These are phyloP conservation scores for Podospora comata DNA, from an alignment of 495 filamentous ascomycete species.

Conservation along the genomic window DNA sequence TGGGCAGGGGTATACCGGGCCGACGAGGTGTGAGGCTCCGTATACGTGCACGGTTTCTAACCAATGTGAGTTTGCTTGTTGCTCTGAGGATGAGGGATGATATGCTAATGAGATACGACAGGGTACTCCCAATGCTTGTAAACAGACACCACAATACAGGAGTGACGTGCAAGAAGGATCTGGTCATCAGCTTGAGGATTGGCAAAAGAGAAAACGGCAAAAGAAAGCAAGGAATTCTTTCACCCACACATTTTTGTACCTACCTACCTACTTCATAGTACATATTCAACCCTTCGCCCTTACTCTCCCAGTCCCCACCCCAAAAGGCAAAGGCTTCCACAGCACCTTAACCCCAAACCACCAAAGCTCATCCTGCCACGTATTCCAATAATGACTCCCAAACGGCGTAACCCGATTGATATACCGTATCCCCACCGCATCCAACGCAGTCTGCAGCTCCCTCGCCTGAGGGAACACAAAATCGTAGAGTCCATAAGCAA, in stretches of 20 bases:
- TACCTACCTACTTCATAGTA: not conserved
- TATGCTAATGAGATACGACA: not conserved
- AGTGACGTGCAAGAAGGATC: not conserved
- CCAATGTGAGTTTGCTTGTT: conserved; percentile 4
- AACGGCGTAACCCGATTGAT: conserved; percentile 30
- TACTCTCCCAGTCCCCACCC: not conserved
- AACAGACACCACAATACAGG: no score
- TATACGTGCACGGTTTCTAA: conserved; percentile 24
- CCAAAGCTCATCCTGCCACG: conserved; percentile 38
- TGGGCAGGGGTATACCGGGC: conserved; percentile 21
- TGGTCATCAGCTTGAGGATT: no score
- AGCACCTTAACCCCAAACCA: conserved; percentile 34
- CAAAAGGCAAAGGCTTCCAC: conserved; percentile 29
- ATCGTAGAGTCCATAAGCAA: conserved; percentile 34
- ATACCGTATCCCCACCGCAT: conserved; percentile 18
- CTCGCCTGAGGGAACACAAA: conserved; percentile 25
- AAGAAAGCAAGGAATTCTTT: no score
- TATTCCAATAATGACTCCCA: conserved; percentile 36
- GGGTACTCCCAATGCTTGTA: not conserved
- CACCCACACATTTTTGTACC: not conserved
- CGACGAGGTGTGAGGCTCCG: conserved; percentile 20
- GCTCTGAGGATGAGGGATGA: not conserved
- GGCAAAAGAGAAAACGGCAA: no score
- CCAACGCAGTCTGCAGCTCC: conserved; percentile 30
- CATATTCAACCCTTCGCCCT: not conserved